phyloP scores from a whole-genome alignment of 768 basidiomycete genomes.

The Lactarius psammicola region DNA sequence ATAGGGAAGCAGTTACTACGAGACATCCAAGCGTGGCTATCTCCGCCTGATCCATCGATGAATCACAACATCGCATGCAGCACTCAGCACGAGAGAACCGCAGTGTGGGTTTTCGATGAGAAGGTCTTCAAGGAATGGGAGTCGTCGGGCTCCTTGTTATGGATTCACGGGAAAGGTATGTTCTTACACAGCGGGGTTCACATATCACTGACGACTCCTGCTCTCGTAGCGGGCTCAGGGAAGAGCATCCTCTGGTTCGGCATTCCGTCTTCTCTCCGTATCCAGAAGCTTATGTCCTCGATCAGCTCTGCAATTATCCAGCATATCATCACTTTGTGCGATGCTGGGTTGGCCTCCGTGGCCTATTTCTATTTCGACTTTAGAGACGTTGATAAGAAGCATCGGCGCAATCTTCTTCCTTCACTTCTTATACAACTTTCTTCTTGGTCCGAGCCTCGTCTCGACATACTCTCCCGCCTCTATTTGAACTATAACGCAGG shows the following conservation, averaged over 20 bases:
- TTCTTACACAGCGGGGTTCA: background rate
- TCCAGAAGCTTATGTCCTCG: background rate
- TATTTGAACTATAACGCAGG: background rate
- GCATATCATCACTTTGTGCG: background rate
- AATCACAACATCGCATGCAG: background rate
- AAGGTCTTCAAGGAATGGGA: background rate
- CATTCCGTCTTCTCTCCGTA: background rate
- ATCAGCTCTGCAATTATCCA: background rate
- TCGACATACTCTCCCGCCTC: background rate
- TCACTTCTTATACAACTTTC: background rate
- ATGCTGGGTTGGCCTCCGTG: background rate
- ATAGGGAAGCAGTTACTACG: background rate
- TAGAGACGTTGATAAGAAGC: background rate
- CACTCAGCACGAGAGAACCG: background rate
- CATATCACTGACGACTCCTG: background rate
- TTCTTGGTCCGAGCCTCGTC: background rate
- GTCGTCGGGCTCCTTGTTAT: background rate
- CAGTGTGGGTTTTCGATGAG: background rate
- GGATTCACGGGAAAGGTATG: background rate
- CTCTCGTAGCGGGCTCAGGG: background rate
- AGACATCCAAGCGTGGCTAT: background rate
- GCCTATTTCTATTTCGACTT: background rate
- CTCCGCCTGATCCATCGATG: background rate
- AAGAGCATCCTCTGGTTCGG: background rate
- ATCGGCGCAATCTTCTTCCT: background rate